A percentile compares a stretch with the other conserved stretches of the same genome.
phyloP scores from a whole-genome alignment of 805 yeast genomes.

The Wickerhamiella domercqiae region DNA sequence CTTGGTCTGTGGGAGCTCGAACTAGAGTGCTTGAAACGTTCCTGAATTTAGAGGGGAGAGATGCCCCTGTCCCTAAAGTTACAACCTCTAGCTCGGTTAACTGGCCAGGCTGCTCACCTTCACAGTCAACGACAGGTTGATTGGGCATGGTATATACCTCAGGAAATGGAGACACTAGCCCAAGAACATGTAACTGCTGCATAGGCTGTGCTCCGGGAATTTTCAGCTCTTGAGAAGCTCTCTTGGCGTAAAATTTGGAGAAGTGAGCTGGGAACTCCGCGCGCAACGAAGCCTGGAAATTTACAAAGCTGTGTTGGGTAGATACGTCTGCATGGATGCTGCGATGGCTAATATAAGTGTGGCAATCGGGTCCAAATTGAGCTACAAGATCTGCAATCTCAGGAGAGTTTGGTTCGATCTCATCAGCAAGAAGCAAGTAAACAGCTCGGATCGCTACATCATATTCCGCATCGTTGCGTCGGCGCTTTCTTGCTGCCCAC shows the following conservation, averaged over 20 bases:
- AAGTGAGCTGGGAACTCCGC: conserved; percentile 21
- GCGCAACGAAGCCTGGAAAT: conserved; percentile 17
- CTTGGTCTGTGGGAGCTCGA: conserved; percentile 38
- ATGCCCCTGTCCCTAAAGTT: conserved; percentile 87
- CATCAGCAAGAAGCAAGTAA: conserved; percentile 64
- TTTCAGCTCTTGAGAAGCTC: conserved; percentile 4
- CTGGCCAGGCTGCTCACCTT: background rate
- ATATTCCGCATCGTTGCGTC: conserved; percentile 12
- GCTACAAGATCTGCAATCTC: conserved; percentile 6
- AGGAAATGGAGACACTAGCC: conserved; percentile 6
- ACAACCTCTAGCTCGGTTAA: conserved; percentile 34
- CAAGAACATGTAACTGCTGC: conserved; percentile 6
- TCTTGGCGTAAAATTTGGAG: conserved; percentile 10
- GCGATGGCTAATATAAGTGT: conserved; percentile 65
- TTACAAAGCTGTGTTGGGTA: conserved; percentile 40
- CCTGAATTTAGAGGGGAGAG: conserved; percentile 69
- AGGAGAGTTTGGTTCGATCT: conserved; percentile 29
- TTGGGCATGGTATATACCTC: background rate
- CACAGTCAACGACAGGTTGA: background rate
- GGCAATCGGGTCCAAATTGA: conserved; percentile 31
- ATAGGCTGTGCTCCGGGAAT: conserved; percentile 8
- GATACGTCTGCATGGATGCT: conserved; percentile 45
- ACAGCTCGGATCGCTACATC: conserved; percentile 33
- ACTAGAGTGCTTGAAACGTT: conserved; percentile 74
- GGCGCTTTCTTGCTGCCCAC: conserved; percentile 7